A percentile compares a stretch with the other conserved stretches of the same genome.
Conservation (phyloP, 345 rosid species). For the Eucalyptus cloeziana region DNA sequence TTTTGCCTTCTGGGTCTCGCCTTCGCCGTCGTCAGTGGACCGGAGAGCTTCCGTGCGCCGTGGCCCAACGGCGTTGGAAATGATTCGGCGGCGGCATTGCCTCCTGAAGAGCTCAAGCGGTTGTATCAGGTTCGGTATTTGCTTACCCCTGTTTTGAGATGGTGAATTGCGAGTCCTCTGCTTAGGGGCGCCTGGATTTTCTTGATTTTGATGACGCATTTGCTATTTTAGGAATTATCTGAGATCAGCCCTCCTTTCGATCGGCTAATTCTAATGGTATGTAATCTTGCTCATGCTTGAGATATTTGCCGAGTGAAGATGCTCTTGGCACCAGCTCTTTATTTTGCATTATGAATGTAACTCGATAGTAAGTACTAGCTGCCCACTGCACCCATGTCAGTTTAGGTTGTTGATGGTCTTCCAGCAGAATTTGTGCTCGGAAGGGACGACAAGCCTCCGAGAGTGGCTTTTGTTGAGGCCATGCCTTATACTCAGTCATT, state of each 20-base stretch:
- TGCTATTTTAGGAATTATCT: conserved; percentile 45
- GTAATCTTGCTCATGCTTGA: background rate
- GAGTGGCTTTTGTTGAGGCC: conserved; percentile 33
- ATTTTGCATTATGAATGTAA: background rate
- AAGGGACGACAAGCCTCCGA: conserved; percentile 48
- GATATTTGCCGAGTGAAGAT: background rate
- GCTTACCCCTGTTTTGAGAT: background rate
- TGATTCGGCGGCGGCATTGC: conserved; percentile 5
- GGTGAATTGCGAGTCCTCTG: background rate
- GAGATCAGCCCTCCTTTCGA: conserved; percentile 58
- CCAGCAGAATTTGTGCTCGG: conserved; percentile 92
- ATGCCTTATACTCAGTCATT: conserved; percentile 84
- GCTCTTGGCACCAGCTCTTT: background rate
- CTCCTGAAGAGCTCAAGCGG: conserved; percentile 37
- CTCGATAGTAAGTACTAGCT: background rate
- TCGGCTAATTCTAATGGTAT: conserved; percentile 71
- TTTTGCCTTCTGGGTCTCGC: background rate
- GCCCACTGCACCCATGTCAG: no score
- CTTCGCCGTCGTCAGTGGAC: conserved; percentile 24
- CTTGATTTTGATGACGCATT: background rate
- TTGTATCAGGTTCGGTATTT: conserved; percentile 39
- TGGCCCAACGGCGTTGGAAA: conserved; percentile 12
- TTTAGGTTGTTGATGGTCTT: no score
- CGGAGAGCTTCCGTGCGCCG: conserved; percentile 49
- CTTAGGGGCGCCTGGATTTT: background rate